These are phyloP conservation scores for Mortierella antarctica DNA, from an alignment of 192 early-diverging fungal species.

Conservation along the genomic window DNA sequence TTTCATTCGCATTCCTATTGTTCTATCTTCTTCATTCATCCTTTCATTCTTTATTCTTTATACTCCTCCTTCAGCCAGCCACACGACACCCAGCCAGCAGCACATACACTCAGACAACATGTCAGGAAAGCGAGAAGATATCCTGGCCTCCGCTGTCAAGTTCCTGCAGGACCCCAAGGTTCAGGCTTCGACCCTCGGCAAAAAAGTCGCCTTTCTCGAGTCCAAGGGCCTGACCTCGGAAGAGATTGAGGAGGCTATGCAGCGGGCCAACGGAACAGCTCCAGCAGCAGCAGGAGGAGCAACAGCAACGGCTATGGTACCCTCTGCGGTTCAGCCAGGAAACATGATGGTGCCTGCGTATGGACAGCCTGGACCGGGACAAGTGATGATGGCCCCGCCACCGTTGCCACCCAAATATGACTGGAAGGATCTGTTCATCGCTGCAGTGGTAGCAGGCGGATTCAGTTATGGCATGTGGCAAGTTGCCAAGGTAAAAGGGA, in stretches of 20 bases:
- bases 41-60: background rate
- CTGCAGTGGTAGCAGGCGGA: conserved; percentile 85
- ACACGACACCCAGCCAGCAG: background rate
- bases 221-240: conserved; percentile 91
- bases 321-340: background rate
- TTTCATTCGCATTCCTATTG: background rate
- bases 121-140: conserved; percentile 71
- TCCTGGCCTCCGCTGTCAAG: conserved; percentile 85
- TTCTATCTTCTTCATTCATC: conserved; percentile 4
- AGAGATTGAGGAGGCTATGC: conserved; percentile 92
- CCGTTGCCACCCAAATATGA: conserved; percentile 71
- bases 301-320: conserved; percentile 12
- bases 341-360: conserved; percentile 3
- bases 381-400: conserved; percentile 51
- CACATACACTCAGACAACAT: conserved; percentile 17
- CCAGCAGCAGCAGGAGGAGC: conserved; percentile 19
- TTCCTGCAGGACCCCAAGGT: conserved; percentile 96
- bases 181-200: conserved; percentile 85
- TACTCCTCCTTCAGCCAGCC: background rate
- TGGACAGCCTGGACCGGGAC: conserved; percentile 25
- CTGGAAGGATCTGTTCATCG: conserved; percentile 97
- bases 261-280: conserved; percentile 64
- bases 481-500: conserved; percentile 72
- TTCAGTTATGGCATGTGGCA: conserved; percentile 88
- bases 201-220: conserved; percentile 95